Conservation (phyloP, 257 asterid species). For the Solanum appendiculatum region DNA sequence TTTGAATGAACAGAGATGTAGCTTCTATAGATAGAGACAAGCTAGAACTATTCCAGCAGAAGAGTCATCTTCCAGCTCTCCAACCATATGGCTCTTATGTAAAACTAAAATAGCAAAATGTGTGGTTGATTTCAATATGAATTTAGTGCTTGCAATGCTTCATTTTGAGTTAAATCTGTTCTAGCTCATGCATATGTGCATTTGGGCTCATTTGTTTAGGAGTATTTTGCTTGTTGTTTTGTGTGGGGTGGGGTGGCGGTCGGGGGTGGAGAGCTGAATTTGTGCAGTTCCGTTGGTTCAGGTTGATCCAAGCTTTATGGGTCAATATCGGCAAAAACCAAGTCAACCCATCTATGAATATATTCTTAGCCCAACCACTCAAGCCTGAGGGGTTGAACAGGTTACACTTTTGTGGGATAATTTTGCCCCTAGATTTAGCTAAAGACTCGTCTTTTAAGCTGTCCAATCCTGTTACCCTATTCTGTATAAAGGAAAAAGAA, state of each 20-base stretch:
- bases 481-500: not conserved
- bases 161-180: not conserved
- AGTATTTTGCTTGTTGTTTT: not conserved
- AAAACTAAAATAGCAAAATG: not conserved
- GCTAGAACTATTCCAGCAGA: not conserved
- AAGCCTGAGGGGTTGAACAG: not conserved
- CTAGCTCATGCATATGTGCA: not conserved
- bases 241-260: not conserved
- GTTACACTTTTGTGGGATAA: not conserved
- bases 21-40: not conserved
- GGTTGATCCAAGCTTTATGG: not conserved
- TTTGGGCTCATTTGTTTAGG: not conserved
- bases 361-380: not conserved
- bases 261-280: not conserved
- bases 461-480: not conserved
- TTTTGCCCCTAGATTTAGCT: not conserved
- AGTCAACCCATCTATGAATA: not conserved
- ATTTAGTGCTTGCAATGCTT: not conserved
- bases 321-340: not conserved
- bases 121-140: not conserved
- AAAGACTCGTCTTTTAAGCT: not conserved
- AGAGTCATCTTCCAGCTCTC: not conserved
- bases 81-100: not conserved
- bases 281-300: not conserved
- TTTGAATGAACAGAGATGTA: not conserved